Base-by-base conservation (phyloP, 2,329 filamentous ascomycete species). In the Ustulina deusta region DNA sequence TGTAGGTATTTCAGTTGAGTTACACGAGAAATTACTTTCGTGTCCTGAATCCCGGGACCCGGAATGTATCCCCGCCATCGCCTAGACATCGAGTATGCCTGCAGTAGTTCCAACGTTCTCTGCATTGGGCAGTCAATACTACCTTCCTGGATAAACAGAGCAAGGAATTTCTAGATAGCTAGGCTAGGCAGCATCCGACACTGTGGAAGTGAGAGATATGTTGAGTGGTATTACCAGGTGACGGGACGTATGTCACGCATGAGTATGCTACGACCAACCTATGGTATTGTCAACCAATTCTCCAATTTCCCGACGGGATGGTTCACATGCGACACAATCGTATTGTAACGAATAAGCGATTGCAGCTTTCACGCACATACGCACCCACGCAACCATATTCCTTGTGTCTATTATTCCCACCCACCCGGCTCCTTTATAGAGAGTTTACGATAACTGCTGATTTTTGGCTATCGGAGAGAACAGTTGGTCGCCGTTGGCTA, bases 121-220 rank as follows among this genome's bases (percentile, higher is more conserved):
- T 54, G 27, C 44, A 17, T 25, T 36, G 60, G 32, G 11, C n/a
- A 52, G 34, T 4, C n/a, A 63, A 69, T 69, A 63, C 59, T 46
- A 69, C 66, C 63, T 69, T 63, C 66, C 63, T 27, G 29, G 56
- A 58, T 52, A 17, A 56, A 59, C 5, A 40, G 29, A 52, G 17
- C 13, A 11, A 34, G 32, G 10, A 27, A 49, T 57, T 17, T 52
- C 32, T 49, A n/a, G 44, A 29, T 46, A 7, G 13, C 29, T 36
- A 42, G 27, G n/a, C n/a, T 48, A 29, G 34, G 27, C 29, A 3
- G 25, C 22, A 56, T 38, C 40, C 42, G 49, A 51, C 34, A 57
- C 15, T 38, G 61, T 54, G 56, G 11, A 32, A 25, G 27, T 36
- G 29, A 36, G 25, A 52, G 29, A 15, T 10, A 38, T 58, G 25